Base-by-base conservation (phyloP, 2,329 filamentous ascomycete species). In the Incumbomyces delicatus region DNA sequence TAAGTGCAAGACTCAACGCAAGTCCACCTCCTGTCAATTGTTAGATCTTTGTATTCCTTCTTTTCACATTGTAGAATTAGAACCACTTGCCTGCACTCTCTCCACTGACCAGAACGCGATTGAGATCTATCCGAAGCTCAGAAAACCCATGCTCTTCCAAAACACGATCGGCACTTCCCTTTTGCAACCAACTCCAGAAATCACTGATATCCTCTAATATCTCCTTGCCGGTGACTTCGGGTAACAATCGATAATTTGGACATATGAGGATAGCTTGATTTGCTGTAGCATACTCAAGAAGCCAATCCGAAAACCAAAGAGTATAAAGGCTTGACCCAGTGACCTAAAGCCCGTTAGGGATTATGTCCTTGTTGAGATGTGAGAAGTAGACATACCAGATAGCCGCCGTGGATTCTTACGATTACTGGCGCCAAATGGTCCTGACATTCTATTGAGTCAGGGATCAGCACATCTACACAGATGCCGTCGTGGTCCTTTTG, bases 221-320 rank as follows among this genome's bases (percentile, higher is more conserved):
- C 13, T 76, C 68, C 2, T 59, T 40, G 30, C 70, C 69, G 16
- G 47, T 69, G 44, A 67, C 61, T 48, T 75, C 72, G 17, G 74
- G 73, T n/a, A 73, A 50, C 2, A 77, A 66, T 7, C 73, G 72
- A 60, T 77, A 73, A 56, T 74, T 69, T 0, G 71, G 67, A 1
- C 65, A 60, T 6, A 76, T 54, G 20, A 71, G 60, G 37, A 76
- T 66, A n/a, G 73, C 69, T 12, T 56, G 56, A 41, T 67, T 62
- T 20, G 58, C 51, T 1, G 61, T 58, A 18, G 66, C 60, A 33
- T 70, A 60, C 6, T 69, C 61, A 6, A 72, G 55, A 6, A 66
- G 57, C 64, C 65, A 66, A 18, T 52, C 46, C 0, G 60, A 50
- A 33, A 57, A 59, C 53, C 61, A 63, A 8, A 58, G 57, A 20